Conservation (phyloP, 192 early-diverging fungal species). For the Chytriomyces confervae region DNA sequence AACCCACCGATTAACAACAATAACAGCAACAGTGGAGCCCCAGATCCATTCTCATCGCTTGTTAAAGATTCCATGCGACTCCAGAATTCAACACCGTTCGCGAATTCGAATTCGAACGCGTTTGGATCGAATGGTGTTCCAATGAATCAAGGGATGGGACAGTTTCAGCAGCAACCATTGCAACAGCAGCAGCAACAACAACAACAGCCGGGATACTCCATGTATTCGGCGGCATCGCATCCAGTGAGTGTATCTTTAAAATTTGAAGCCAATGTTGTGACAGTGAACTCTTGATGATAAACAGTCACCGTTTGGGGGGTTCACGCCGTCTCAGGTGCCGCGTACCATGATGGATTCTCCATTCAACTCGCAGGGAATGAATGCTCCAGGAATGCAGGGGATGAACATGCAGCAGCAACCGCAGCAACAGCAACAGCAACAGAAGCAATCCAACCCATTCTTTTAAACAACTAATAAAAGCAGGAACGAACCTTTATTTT, state of each 20-base stretch:
- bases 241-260: neutral
- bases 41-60: slow-evolving; percentile 15
- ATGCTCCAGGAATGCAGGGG: neutral
- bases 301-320: neutral
- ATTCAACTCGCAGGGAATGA: neutral
- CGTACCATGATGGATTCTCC: neutral
- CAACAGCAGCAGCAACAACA: slow-evolving; percentile 21
- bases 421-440: neutral
- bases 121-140: too few species aligned
- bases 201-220: neutral
- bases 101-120: neutral
- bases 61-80: neutral
- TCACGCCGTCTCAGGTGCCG: neutral
- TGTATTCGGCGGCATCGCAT: neutral
- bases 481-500: neutral
- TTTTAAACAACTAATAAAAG: neutral
- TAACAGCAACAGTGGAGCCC: slow-evolving; percentile 25
- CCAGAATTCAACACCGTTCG: neutral
- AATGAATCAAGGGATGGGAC: neutral
- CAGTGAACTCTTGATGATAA: neutral
- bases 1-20: slow-evolving; percentile 6
- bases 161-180: slow-evolving; percentile 28
- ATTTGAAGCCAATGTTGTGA: neutral
- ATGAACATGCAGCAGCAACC: neutral
- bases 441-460: neutral